Evolutionary conservation across 352 stramenopile genomes (phyloP).

Genomic region (Aphanomyces stellatus): DNA sequence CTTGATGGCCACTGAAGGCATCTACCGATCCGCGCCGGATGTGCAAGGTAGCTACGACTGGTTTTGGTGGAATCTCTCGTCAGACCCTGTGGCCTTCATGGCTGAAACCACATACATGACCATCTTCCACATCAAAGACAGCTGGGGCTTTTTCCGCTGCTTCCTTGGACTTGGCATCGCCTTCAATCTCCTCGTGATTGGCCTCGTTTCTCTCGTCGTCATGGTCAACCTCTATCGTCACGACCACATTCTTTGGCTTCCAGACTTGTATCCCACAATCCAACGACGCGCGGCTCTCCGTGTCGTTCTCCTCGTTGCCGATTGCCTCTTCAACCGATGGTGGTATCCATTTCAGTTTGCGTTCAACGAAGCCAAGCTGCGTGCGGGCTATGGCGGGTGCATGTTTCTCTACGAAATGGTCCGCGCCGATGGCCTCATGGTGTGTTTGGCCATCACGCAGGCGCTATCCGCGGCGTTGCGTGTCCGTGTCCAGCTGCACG

Average conservation of each 20-base stretch:
- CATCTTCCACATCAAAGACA: background rate
- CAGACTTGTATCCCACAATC: background rate
- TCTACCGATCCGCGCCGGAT: background rate
- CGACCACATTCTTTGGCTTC: background rate
- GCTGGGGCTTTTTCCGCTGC: background rate
- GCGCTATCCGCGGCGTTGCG: background rate
- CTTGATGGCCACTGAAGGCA: background rate
- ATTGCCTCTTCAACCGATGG: background rate
- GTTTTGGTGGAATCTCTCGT: background rate
- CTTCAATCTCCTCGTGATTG: background rate
- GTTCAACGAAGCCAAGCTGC: background rate
- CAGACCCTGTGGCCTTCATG: background rate
- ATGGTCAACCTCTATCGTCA: background rate
- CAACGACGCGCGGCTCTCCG: background rate
- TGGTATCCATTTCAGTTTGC: constrained; percentile 9
- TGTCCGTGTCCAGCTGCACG: background rate
- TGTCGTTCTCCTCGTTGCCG: background rate
- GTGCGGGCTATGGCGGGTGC: background rate
- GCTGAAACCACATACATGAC: background rate
- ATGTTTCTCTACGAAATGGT: background rate
- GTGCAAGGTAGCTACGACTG: background rate
- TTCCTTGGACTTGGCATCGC: background rate
- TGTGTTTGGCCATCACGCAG: background rate
- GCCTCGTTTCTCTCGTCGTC: background rate
- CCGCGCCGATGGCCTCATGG: constrained; percentile 1